phyloP scores from a whole-genome alignment of 805 yeast species.

The Pichia gijzeniarum region DNA sequence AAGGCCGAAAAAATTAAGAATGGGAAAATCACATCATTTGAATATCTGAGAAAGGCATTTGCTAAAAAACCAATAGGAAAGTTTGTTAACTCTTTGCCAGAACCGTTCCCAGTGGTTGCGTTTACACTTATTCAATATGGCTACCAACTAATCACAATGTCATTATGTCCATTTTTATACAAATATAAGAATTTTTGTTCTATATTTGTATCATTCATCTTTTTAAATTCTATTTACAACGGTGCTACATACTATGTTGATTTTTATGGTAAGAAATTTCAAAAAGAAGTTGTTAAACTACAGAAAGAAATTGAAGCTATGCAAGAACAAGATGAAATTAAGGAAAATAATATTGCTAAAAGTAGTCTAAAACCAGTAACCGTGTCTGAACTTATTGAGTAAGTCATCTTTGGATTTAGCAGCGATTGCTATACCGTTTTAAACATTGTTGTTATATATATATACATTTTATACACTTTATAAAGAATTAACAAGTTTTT shows the following conservation, averaged over 20 bases:
- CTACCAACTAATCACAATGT: slow-evolving; percentile 83
- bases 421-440: too few relatives aligned
- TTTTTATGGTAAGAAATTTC: slow-evolving; percentile 83
- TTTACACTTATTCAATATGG: slow-evolving; percentile 82
- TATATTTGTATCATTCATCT: slow-evolving; percentile 63
- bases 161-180: slow-evolving; percentile 86
- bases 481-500: too few relatives aligned
- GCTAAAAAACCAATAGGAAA: slow-evolving; percentile 59
- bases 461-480: too few relatives aligned
- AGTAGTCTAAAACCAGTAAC: background rate
- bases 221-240: slow-evolving; percentile 74
- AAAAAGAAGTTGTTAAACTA: slow-evolving; percentile 71
- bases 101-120: slow-evolving; percentile 78
- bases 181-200: slow-evolving; percentile 60
- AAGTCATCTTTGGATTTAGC: background rate
- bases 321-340: slow-evolving; percentile 1
- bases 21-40: slow-evolving; percentile 85
- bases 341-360: background rate
- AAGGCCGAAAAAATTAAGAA: slow-evolving; percentile 73
- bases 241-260: slow-evolving; percentile 96
- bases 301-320: slow-evolving; percentile 54
- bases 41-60: slow-evolving; percentile 70
- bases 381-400: background rate
- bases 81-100: slow-evolving; percentile 77
- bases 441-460: too few relatives aligned